Percentiles rank a stretch among this genome's conserved stretches.
Conservation (phyloP, 73 alveolate genomes). For the Breviolum minutum region DNA sequence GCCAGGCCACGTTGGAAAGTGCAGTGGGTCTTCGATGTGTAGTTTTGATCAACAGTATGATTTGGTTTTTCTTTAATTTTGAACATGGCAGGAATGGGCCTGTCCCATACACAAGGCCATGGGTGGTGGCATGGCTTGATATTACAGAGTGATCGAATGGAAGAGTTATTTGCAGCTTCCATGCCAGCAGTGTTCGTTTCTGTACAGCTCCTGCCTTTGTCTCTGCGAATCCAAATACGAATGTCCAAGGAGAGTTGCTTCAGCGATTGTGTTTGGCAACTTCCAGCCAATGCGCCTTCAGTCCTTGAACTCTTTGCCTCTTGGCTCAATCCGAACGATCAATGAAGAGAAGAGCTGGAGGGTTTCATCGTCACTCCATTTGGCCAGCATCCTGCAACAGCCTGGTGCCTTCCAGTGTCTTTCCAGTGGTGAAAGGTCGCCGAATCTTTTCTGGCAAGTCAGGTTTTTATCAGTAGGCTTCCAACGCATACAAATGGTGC, state of each 20-base stretch:
- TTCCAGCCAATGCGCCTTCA: constrained; percentile 49
- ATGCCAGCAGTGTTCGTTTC: background rate
- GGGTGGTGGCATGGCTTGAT: constrained; percentile 77
- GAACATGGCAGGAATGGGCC: constrained; percentile 55
- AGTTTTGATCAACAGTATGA: too few relatives aligned
- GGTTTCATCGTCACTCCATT: too few relatives aligned
- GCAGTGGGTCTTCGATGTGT: too few relatives aligned
- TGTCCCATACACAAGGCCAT: constrained; percentile 74
- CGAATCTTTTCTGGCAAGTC: too few relatives aligned
- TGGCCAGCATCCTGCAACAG: too few relatives aligned
- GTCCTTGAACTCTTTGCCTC: background rate
- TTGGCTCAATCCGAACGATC: background rate
- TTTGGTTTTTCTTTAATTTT: background rate
- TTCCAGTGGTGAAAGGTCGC: too few relatives aligned
- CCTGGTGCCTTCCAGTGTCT: too few relatives aligned
- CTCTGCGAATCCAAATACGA: background rate
- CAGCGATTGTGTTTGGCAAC: background rate
- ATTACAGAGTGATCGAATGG: background rate
- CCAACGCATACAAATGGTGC: too few relatives aligned
- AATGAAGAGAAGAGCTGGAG: too few relatives aligned
- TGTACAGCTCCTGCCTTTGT: background rate
- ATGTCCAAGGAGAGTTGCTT: constrained; percentile 25
- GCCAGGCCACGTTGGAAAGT: background rate
- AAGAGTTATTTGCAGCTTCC: background rate
- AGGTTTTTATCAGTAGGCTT: too few relatives aligned